phyloP scores from a whole-genome alignment of 1,284 basidiomycete genomes.

The Amylostereum areolatum region DNA sequence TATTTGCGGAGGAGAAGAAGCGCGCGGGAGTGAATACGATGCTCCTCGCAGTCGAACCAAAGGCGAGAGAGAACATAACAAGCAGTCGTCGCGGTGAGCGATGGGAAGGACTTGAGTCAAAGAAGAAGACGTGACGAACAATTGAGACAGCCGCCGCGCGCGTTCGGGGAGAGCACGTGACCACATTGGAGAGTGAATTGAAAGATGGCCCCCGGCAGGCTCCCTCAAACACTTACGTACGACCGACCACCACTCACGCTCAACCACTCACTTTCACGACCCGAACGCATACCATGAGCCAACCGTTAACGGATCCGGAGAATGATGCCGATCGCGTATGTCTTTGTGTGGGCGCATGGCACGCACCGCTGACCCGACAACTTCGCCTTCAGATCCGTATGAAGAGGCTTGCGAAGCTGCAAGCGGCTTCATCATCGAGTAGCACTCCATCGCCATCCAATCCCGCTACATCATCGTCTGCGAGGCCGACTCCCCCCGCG shows the following conservation, averaged over 20 bases:
- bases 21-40: constrained; percentile 21
- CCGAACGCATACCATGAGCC: constrained; percentile 8
- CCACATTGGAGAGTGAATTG: too few relatives aligned
- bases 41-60: constrained; percentile 18
- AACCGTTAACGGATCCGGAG: constrained; percentile 36
- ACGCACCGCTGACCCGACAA: not conserved
- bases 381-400: constrained; percentile 64
- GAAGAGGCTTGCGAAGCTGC: constrained; percentile 80
- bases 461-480: constrained; percentile 22
- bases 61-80: constrained; percentile 1
- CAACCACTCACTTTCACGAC: not conserved
- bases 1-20: constrained; percentile 28
- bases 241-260: not conserved
- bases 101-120: not conserved
- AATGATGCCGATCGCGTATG: constrained; percentile 75
- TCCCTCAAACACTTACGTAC: too few relatives aligned
- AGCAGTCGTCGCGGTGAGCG: not conserved
- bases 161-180: too few relatives aligned
- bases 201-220: too few relatives aligned
- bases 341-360: constrained; percentile 4
- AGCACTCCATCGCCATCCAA: constrained; percentile 26
- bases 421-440: constrained; percentile 33
- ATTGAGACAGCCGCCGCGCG: not conserved
- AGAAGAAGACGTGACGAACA: not conserved
- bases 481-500: constrained; percentile 15